phyloP scores from a whole-genome alignment of 2,329 filamentous ascomycete species.

The Monilinia polystroma region DNA sequence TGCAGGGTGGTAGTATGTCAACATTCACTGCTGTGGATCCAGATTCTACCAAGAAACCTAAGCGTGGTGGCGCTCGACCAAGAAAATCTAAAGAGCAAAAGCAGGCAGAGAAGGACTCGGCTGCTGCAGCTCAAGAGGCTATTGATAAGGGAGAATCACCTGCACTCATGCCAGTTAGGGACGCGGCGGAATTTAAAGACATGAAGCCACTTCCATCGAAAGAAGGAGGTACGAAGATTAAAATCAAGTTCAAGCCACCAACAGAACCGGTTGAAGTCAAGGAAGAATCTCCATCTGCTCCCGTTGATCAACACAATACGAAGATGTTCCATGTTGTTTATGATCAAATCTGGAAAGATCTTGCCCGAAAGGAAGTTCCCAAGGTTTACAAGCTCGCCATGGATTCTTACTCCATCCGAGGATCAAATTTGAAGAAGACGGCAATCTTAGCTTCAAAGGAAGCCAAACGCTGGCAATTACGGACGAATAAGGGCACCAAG shows the following conservation, averaged over 20 bases:
- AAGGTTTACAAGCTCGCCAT: conserved; percentile 89
- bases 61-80: conserved; percentile 58
- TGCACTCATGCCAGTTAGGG: conserved; percentile 48
- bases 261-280: conserved; percentile 33
- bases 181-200: conserved; percentile 12
- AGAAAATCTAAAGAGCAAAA: conserved; percentile 92
- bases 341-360: conserved; percentile 94
- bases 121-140: conserved; percentile 83
- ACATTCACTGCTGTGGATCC: conserved; percentile 65
- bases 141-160: conserved; percentile 76
- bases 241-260: conserved; percentile 49
- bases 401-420: conserved; percentile 80
- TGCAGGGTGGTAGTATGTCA: conserved; percentile 82
- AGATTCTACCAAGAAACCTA: conserved; percentile 51
- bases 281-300: conserved; percentile 45
- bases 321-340: conserved; percentile 97
- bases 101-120: conserved; percentile 75
- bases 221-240: conserved; percentile 59
- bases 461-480: conserved; percentile 93
- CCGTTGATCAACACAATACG: conserved; percentile 62
- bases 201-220: conserved; percentile 33
- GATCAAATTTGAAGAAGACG: conserved; percentile 97
- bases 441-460: conserved; percentile 96
- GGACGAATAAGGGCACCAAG: conserved; percentile 98
- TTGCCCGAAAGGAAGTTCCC: conserved; percentile 88